These are phyloP conservation scores for Gleditsia sinensis DNA, from an alignment of 306 rosid species.

Conservation along the genomic window DNA sequence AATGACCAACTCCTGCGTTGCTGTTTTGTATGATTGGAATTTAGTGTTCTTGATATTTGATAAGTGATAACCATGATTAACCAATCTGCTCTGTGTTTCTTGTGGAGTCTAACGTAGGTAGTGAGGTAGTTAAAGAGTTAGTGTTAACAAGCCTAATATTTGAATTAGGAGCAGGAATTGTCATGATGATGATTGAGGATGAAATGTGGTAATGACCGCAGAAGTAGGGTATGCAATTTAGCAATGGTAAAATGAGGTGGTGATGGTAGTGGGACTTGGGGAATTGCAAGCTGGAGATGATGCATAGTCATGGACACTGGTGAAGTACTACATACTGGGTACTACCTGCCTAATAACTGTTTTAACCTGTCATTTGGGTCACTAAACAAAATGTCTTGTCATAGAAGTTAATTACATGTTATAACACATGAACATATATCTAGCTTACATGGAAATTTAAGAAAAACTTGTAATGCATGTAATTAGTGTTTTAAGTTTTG, in stretches of 20 bases:
- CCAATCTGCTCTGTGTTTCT: neutral
- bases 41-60: neutral
- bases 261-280: neutral
- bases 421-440: neutral
- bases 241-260: neutral
- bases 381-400: neutral
- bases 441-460: neutral
- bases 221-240: neutral
- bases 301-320: too few relatives aligned
- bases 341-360: neutral
- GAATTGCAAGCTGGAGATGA: neutral
- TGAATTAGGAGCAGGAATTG: neutral
- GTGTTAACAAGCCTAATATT: neutral
- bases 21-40: neutral
- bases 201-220: neutral
- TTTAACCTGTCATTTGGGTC: neutral
- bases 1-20: neutral
- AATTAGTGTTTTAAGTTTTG: neutral
- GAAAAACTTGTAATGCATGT: conserved; percentile 1
- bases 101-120: neutral
- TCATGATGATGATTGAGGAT: conserved; percentile 2
- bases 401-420: neutral
- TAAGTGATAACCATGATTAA: neutral
- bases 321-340: too few relatives aligned
- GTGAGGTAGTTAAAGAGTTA: neutral